A percentile compares a stretch with the other conserved stretches of the same genome.
Evolutionary conservation across 1,284 basidiomycete genomes (phyloP).

Genomic region (Heliocybe sulcata): DNA sequence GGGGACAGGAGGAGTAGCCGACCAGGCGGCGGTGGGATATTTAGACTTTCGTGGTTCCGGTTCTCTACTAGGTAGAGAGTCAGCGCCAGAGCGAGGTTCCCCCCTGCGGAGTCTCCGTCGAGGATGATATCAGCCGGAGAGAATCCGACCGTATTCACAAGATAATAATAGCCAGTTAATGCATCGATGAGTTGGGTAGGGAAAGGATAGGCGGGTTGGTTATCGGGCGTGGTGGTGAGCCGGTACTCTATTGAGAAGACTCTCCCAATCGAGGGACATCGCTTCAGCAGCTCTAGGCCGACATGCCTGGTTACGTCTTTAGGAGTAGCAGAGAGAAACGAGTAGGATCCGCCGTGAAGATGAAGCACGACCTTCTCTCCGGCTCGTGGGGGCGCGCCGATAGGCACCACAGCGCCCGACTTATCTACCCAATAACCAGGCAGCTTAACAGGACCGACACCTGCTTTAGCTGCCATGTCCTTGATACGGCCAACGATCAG

Average conservation of each 20-base stretch:
- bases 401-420: conserved; percentile 8
- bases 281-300: conserved; percentile 12
- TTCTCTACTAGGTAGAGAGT: conserved; percentile 30
- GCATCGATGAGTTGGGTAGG: conserved; percentile 42
- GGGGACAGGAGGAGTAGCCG: conserved; percentile 49
- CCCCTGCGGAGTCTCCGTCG: conserved; percentile 49
- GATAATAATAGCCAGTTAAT: conserved; percentile 36
- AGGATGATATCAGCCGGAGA: conserved; percentile 37
- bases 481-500: conserved; percentile 16
- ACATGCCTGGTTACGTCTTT: conserved; percentile 22
- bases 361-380: conserved; percentile 28
- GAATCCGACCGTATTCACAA: conserved; percentile 30
- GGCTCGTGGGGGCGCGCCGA: conserved; percentile 15
- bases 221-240: conserved; percentile 16
- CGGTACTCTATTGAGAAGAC: conserved; percentile 27
- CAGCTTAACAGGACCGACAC: conserved; percentile 20
- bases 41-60: conserved; percentile 17
- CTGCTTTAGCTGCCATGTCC: conserved; percentile 15
- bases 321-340: conserved; percentile 32
- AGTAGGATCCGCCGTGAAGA: conserved; percentile 21
- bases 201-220: conserved; percentile 26
- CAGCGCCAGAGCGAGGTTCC: conserved; percentile 38
- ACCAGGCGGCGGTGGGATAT: conserved; percentile 32
- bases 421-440: conserved; percentile 31
- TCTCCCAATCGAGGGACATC: conserved; percentile 18